These are phyloP conservation scores for Sclerotinia minor DNA, from an alignment of 2,329 filamentous ascomycete species.

Conservation along the genomic window DNA sequence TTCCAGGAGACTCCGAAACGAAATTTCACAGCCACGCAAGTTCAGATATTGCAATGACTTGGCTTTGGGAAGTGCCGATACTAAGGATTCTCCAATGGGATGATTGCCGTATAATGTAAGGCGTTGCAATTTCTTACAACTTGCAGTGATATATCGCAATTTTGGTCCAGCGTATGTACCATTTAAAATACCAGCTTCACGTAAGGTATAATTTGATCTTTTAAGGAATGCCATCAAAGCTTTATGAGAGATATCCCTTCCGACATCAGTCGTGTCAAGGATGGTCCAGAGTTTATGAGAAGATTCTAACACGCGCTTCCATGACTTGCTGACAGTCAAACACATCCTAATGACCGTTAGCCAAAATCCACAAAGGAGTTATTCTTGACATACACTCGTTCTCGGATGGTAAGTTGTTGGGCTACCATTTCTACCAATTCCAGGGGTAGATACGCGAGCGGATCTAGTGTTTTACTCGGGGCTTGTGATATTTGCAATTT, in stretches of 20 bases:
- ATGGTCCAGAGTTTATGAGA: constrained; percentile 39
- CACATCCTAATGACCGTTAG: constrained; percentile 36
- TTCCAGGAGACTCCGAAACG: constrained; percentile 24
- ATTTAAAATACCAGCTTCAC: constrained; percentile 34
- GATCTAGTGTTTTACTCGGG: constrained; percentile 38
- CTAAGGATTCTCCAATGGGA: constrained; percentile 36
- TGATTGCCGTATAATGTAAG: constrained; percentile 34
- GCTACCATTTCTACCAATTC: constrained; percentile 42
- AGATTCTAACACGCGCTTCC: constrained; percentile 39
- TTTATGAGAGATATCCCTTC: constrained; percentile 29
- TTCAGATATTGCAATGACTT: constrained; percentile 32
- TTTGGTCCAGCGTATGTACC: constrained; percentile 30
- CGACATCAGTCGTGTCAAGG: constrained; percentile 35
- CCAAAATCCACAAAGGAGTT: neutral
- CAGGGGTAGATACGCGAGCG: constrained; percentile 39
- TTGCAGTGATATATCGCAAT: constrained; percentile 34
- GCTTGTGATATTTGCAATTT: constrained; percentile 36
- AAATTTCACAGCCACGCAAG: constrained; percentile 30
- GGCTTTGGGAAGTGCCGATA: constrained; percentile 30
- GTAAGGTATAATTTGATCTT: constrained; percentile 39
- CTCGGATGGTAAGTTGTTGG: constrained; percentile 37
- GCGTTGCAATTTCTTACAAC: constrained; percentile 35
- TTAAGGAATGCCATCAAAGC: constrained; percentile 36
- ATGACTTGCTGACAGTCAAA: constrained; percentile 38
- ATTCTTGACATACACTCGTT: constrained; percentile 37